phyloP scores from a whole-genome alignment of 495 filamentous ascomycete genomes.

The Aspergillus funiculosus region DNA sequence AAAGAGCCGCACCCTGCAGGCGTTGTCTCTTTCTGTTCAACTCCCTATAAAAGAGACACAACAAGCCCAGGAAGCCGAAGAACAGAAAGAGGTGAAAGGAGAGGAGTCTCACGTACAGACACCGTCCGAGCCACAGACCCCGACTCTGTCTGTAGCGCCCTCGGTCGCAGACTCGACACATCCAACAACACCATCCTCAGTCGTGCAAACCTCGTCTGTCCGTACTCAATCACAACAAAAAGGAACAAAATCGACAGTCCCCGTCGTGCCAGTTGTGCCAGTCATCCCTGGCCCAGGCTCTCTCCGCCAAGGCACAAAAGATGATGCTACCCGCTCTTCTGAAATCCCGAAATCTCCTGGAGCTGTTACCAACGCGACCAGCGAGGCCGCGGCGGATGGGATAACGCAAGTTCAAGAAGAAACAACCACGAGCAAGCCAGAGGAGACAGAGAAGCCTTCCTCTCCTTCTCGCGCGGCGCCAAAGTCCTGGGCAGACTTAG shows the following conservation, averaged over 20 bases:
- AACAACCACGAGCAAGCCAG: slow-evolving; percentile 19
- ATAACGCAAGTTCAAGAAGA: slow-evolving; percentile 16
- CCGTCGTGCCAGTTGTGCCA: slow-evolving; percentile 63
- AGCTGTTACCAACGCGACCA: slow-evolving; percentile 18
- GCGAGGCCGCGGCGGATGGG: background rate
- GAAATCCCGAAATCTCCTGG: slow-evolving; percentile 33
- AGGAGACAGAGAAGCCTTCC: slow-evolving; percentile 31
- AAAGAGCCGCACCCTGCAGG: slow-evolving; percentile 33
- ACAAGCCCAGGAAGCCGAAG: slow-evolving; percentile 21
- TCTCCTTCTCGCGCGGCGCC: slow-evolving; percentile 44
- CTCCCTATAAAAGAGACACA: slow-evolving; percentile 43
- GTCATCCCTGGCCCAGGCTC: slow-evolving; percentile 48
- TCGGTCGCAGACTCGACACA: slow-evolving; percentile 64
- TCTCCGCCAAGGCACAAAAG: slow-evolving; percentile 38
- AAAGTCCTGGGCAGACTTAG: slow-evolving; percentile 75
- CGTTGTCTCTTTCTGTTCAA: slow-evolving; percentile 37
- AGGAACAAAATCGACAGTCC: slow-evolving; percentile 45
- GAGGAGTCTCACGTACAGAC: slow-evolving; percentile 29
- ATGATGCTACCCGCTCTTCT: slow-evolving; percentile 34
- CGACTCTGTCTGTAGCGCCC: slow-evolving; percentile 58
- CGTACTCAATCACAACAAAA: slow-evolving; percentile 40
- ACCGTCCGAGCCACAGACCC: slow-evolving; percentile 56
- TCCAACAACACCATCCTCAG: slow-evolving; percentile 65
- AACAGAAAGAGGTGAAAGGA: slow-evolving; percentile 18
- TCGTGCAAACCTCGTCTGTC: slow-evolving; percentile 24